A percentile compares a stretch with the other conserved stretches of the same genome.
These are phyloP conservation scores for Nymphaea colorata DNA, from an alignment of 164 flowering plant species.

Conservation along the genomic window DNA sequence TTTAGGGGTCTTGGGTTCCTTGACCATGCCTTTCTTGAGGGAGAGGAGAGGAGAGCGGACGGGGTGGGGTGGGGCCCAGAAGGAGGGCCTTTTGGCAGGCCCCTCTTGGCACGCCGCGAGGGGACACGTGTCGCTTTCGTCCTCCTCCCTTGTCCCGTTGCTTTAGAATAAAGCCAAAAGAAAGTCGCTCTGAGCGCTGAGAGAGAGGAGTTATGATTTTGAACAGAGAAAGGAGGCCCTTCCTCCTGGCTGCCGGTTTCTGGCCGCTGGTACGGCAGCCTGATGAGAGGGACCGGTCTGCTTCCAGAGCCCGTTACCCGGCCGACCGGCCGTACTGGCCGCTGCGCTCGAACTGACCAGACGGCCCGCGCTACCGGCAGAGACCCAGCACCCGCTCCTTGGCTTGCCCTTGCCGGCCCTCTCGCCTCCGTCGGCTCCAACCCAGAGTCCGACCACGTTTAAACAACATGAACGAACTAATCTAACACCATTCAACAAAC, in stretches of 20 bases:
- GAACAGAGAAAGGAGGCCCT: too few species aligned
- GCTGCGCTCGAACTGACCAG: not conserved
- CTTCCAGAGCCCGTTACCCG: too few species aligned
- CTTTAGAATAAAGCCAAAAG: not conserved
- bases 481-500: too few species aligned
- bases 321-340: not conserved
- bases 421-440: too few species aligned
- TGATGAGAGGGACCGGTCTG: not conserved
- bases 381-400: too few species aligned
- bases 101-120: not conserved
- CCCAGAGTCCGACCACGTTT: too few species aligned
- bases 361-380: too few species aligned
- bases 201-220: not conserved
- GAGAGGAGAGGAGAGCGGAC: not conserved
- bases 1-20: not conserved
- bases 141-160: not conserved
- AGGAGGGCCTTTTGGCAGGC: not conserved
- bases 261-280: not conserved
- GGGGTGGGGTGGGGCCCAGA: too few species aligned
- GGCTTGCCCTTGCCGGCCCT: too few species aligned
- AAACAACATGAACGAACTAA: too few species aligned
- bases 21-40: not conserved
- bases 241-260: too few species aligned
- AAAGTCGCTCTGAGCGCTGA: not conserved
- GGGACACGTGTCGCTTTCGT: not conserved